Percentiles rank a stretch among this genome's conserved stretches.
phyloP scores from a whole-genome alignment of 78 protist species.

The Pelomyxa schiedti region DNA sequence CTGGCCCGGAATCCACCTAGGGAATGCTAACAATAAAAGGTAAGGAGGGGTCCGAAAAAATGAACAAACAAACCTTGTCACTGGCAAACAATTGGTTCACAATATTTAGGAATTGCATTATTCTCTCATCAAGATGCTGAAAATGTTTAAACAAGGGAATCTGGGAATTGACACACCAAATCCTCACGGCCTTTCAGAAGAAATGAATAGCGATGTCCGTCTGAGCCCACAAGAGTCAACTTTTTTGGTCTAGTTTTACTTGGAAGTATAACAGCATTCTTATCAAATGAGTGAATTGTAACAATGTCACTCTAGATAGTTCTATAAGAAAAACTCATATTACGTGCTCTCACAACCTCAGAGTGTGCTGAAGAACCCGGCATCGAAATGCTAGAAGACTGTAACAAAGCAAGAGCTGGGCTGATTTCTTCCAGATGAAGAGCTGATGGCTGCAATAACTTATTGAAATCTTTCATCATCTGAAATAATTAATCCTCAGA shows the following conservation, averaged over 20 bases:
- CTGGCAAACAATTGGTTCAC: conserved; percentile 40
- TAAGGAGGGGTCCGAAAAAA: not conserved
- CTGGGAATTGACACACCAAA: conserved; percentile 7
- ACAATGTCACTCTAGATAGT: not conserved
- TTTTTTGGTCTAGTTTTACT: conserved; percentile 74
- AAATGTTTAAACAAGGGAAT: not conserved
- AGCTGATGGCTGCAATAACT: not conserved
- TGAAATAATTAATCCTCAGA: not conserved
- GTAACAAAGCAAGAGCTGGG: conserved; percentile 6
- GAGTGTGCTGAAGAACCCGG: conserved; percentile 4
- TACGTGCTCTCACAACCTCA: not conserved
- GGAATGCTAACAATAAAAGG: too few species aligned
- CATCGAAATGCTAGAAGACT: conserved; percentile 10
- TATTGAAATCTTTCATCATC: conserved; percentile 1
- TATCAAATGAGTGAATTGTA: conserved; percentile 17
- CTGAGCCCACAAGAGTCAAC: conserved; percentile 48
- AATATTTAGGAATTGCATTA: conserved; percentile 69
- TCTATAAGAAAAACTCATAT: too few species aligned
- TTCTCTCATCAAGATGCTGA: conserved; percentile 81
- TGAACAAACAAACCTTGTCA: conserved; percentile 9
- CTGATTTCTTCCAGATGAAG: not conserved
- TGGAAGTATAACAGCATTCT: conserved; percentile 32
- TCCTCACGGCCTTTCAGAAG: conserved; percentile 82
- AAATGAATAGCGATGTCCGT: conserved; percentile 53
- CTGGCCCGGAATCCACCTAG: conserved; percentile 15